Base-by-base conservation (phyloP, 148 eudicot genomes). In the Silene conica region DNA sequence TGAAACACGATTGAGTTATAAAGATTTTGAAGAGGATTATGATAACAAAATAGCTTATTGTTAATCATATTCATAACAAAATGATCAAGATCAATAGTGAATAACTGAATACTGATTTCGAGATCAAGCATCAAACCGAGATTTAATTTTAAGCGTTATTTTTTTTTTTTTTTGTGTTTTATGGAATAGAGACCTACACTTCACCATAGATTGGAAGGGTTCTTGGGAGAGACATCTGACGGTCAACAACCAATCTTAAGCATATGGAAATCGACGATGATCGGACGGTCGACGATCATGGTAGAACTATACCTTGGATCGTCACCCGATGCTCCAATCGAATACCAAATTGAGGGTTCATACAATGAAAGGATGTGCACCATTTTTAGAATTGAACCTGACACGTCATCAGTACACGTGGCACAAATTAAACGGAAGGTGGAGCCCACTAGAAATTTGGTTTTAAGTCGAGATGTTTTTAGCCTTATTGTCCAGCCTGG, bases 301-400 rank as follows among this genome's bases (percentile, higher is more conserved):
- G 82, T 76, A 4, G 57, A 80, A 60, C 56, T 75, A 14, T 48
- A 76, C 34, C 28, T 16, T 20, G 23, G 16, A 6, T 13, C 61
- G 1, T 41, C 56, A 15, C 34, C 28, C 2, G 28, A 25, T 52
- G 8, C 5, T 3, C 21, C 50, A 8, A 21, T 41, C 31, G 41
- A 16, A 50, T 80, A 76, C 69, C 68, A 80, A 45, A 80, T 80
- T 71, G 76, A 80, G 19, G 79, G 79, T 0, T 71, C 16, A 46
- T 80, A 45, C 48, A 38, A 75, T 28, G 82, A 72, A 63, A 71
- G 82, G 72, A 71, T 34, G n/a, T 80, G 82, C 79, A 76, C 76
- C 31, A 59, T 80, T 58, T 71, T 22, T 18, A 69, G 56, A 34
- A 43, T 76, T 15, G 10, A 76, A 66, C 20, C 41, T 34, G 75